Conservation (phyloP, 2,329 filamentous ascomycete genomes). For the Pseudonectria buxi region DNA sequence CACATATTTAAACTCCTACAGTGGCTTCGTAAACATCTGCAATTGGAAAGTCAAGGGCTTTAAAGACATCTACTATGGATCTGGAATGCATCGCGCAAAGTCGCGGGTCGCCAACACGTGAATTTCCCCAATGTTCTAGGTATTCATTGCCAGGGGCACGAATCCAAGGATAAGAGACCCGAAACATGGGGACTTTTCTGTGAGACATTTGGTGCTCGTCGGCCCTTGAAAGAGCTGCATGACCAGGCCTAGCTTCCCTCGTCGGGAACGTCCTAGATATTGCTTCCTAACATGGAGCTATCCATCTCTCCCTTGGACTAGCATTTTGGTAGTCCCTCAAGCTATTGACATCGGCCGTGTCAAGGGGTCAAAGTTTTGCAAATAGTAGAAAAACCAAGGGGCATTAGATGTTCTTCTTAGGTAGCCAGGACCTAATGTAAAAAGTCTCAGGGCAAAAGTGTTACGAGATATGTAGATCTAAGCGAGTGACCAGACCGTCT, state of each 20-base stretch:
- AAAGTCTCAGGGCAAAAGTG: conserved; percentile 1
- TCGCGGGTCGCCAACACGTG: background rate
- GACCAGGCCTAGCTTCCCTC: background rate
- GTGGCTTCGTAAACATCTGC: too few species aligned
- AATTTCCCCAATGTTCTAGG: background rate
- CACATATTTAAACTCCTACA: too few species aligned
- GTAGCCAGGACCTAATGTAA: conserved; percentile 8
- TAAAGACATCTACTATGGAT: conserved; percentile 4
- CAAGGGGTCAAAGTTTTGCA: background rate
- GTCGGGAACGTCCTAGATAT: too few species aligned
- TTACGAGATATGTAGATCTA: conserved; percentile 17
- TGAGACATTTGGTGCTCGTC: background rate
- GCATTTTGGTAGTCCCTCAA: background rate
- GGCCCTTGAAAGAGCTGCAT: background rate
- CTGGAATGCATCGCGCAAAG: conserved; percentile 7
- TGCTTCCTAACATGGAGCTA: too few species aligned
- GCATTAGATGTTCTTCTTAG: conserved; percentile 9
- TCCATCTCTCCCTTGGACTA: background rate
- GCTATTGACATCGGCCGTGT: too few species aligned
- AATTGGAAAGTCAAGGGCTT: background rate
- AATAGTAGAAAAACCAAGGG: conserved; percentile 1
- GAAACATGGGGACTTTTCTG: background rate
- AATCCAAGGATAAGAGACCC: background rate
- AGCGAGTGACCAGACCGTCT: conserved; percentile 26
- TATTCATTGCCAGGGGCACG: background rate